These are phyloP conservation scores for Ambrosiella xylebori DNA, from an alignment of 2,329 filamentous ascomycete genomes.

Conservation along the genomic window DNA sequence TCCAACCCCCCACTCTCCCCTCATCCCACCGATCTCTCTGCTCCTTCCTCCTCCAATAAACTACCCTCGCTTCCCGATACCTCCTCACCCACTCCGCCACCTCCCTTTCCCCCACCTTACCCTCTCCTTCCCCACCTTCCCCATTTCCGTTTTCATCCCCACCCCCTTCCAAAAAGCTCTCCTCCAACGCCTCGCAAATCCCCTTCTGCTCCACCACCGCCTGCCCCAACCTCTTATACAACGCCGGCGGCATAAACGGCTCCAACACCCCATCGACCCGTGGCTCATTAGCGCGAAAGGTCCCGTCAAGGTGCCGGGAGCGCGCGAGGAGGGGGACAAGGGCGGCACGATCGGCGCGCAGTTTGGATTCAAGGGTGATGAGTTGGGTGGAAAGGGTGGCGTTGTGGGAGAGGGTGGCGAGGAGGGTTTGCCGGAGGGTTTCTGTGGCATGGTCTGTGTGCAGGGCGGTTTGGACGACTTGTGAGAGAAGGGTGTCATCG, in stretches of 20 bases:
- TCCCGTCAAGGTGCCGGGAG: not conserved
- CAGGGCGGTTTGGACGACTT: constrained; percentile 47
- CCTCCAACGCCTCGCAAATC: constrained; percentile 68
- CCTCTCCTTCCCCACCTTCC: constrained; percentile 16
- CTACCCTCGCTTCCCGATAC: constrained; percentile 63
- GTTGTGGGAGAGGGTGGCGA: constrained; percentile 52
- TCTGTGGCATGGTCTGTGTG: constrained; percentile 57
- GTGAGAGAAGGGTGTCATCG: constrained; percentile 15
- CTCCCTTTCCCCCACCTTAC: constrained; percentile 57
- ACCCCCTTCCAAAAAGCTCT: constrained; percentile 66
- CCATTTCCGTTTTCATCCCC: constrained; percentile 5
- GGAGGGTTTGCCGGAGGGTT: constrained; percentile 46
- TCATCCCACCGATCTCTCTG: constrained; percentile 91
- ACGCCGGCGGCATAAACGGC: constrained; percentile 68
- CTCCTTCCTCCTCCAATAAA: constrained; percentile 67
- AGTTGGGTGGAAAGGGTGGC: constrained; percentile 49
- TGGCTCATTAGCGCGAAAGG: not conserved
- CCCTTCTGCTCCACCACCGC: constrained; percentile 67
- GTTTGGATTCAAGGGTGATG: constrained; percentile 38
- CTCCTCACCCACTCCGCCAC: constrained; percentile 67
- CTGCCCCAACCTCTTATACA: constrained; percentile 67
- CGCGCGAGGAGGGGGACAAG: constrained; percentile 45
- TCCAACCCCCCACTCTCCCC: constrained; percentile 85
- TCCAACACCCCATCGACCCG: constrained; percentile 64
- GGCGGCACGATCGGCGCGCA: constrained; percentile 44